Evolutionary conservation across 768 basidiomycete genomes (phyloP).

Genomic region (Candolleomyces eurysporus): DNA sequence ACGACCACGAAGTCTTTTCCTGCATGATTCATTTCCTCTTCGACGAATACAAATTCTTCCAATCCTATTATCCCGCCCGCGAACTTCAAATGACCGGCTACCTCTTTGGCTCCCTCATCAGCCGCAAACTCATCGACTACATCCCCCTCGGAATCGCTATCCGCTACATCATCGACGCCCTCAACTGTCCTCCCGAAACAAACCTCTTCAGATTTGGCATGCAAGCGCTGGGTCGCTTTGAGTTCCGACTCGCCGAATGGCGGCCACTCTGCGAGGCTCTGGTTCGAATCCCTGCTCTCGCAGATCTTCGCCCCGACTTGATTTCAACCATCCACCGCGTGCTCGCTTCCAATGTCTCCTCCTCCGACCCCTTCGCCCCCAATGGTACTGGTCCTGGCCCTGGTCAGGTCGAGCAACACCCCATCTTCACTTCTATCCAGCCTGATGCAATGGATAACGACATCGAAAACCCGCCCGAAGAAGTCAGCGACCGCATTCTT

Average conservation of each 20-base stretch:
- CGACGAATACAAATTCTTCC: constrained; percentile 99
- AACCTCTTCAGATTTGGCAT: constrained; percentile 96
- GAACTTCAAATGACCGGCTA: constrained; percentile 95
- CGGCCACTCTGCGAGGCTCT: constrained; percentile 88
- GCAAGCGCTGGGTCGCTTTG: constrained; percentile 86
- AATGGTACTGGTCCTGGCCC: constrained; percentile 1
- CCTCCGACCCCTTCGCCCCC: constrained; percentile 23
- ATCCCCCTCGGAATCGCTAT: constrained; percentile 95
- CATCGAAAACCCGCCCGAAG: constrained; percentile 74
- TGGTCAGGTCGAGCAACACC: constrained; percentile 42
- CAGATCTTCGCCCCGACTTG: constrained; percentile 83
- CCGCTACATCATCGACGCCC: constrained; percentile 92
- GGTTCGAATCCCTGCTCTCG: constrained; percentile 81
- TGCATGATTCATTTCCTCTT: constrained; percentile 99
- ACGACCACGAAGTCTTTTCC: constrained; percentile 96
- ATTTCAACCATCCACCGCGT: constrained; percentile 68
- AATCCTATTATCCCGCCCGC: constrained; percentile 89
- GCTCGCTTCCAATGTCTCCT: constrained; percentile 51
- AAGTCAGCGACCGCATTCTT: constrained; percentile 87
- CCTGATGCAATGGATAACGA: constrained; percentile 65
- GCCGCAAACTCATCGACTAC: constrained; percentile 88
- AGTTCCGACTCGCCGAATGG: constrained; percentile 87
- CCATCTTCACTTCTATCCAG: constrained; percentile 76
- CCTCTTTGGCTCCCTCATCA: constrained; percentile 94
- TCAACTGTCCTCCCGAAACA: constrained; percentile 86